Percentiles rank a stretch among this genome's conserved stretches.
phyloP scores from a whole-genome alignment of 805 yeast genomes.

The fission yeast (Schizosaccharomyces pombe) region DNA sequence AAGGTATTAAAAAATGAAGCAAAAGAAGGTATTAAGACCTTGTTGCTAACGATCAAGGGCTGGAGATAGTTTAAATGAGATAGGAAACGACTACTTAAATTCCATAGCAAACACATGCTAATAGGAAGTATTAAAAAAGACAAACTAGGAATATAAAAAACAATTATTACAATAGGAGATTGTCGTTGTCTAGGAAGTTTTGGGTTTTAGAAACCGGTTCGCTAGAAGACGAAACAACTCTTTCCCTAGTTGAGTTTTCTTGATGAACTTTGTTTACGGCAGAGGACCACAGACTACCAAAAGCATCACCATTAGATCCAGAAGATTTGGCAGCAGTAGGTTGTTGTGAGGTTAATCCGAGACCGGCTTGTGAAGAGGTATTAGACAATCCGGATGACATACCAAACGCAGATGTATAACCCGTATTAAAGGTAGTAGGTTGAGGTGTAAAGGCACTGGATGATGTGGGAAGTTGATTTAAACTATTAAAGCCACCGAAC shows the following conservation, averaged over 20 bases:
- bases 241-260: neutral
- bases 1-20: too few species aligned
- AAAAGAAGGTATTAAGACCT: too few species aligned
- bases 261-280: neutral
- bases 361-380: neutral
- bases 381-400: neutral
- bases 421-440: neutral
- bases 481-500: too few species aligned
- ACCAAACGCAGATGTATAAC: neutral
- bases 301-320: conserved; percentile 5
- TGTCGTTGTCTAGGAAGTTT: too few species aligned
- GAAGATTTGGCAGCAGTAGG: neutral
- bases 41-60: too few species aligned
- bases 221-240: neutral
- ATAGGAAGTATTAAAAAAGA: too few species aligned
- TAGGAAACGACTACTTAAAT: too few species aligned
- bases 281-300: conserved; percentile 5
- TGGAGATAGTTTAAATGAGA: too few species aligned
- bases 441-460: too few species aligned
- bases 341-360: neutral
- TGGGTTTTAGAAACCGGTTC: neutral
- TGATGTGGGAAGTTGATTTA: neutral
- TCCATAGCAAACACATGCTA: too few species aligned
- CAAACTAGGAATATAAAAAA: too few species aligned
- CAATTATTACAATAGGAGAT: too few species aligned